Evolutionary conservation across 768 basidiomycete genomes (phyloP).

Genomic region (Phanerochaete sordida): DNA sequence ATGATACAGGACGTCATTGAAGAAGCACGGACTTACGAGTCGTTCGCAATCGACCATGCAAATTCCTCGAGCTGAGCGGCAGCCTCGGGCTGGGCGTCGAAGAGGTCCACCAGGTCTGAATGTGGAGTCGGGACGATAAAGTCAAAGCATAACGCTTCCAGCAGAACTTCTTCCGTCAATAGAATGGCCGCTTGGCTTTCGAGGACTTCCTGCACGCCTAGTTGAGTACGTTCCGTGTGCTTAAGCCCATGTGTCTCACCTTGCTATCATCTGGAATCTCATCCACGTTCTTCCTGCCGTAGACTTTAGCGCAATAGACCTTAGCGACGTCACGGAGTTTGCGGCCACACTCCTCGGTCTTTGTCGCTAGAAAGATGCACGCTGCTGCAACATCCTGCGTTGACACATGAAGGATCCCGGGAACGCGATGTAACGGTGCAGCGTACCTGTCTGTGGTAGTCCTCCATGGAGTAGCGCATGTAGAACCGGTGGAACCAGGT

Average conservation of each 20-base stretch:
- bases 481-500: conserved; percentile 92
- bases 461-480: conserved; percentile 82
- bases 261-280: conserved; percentile 62
- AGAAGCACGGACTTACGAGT: conserved; percentile 56
- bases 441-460: conserved; percentile 71
- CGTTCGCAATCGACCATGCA: conserved; percentile 84
- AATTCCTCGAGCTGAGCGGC: conserved; percentile 55
- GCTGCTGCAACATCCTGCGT: conserved; percentile 77
- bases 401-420: background rate
- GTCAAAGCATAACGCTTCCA: conserved; percentile 86
- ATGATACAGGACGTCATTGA: conserved; percentile 1
- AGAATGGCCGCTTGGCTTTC: conserved; percentile 66
- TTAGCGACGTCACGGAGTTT: conserved; percentile 84
- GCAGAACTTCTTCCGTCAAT: conserved; percentile 69
- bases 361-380: conserved; percentile 87
- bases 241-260: conserved; percentile 35
- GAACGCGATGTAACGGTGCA: background rate
- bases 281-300: conserved; percentile 45
- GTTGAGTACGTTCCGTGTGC: background rate
- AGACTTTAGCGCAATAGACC: conserved; percentile 67
- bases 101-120: conserved; percentile 68
- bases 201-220: conserved; percentile 61
- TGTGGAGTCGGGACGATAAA: conserved; percentile 79
- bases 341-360: conserved; percentile 85
- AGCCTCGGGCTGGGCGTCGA: conserved; percentile 50